These are phyloP conservation scores for Amaranthus tricolor DNA, from an alignment of 179 eudicot genomes.

Conservation along the genomic window DNA sequence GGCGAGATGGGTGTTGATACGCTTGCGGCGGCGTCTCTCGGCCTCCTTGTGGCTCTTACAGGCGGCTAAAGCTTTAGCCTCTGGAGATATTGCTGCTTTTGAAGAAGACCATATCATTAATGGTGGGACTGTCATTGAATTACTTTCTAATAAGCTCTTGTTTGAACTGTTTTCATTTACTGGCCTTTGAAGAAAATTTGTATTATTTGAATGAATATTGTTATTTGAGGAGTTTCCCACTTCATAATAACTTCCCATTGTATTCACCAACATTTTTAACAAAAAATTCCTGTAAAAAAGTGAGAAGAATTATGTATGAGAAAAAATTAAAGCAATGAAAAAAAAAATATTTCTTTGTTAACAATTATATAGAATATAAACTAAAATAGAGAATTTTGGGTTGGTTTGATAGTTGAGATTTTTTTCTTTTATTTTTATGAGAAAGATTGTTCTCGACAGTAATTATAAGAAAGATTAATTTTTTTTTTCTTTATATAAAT, in stretches of 20 bases:
- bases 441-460: too few relatives aligned
- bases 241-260: conserved; percentile 29
- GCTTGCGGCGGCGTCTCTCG: conserved; percentile 70
- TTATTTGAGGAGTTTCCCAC: conserved; percentile 19
- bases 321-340: background rate
- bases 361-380: background rate
- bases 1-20: conserved; percentile 77
- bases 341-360: too few relatives aligned
- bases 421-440: too few relatives aligned
- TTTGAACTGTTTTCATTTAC: background rate
- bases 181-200: conserved; percentile 1
- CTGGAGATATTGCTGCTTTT: conserved; percentile 29
- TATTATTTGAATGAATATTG: conserved; percentile 12
- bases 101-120: conserved; percentile 20
- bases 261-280: conserved; percentile 26
- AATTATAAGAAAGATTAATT: too few relatives aligned
- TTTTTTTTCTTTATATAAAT: too few relatives aligned
- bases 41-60: conserved; percentile 85
- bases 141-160: background rate
- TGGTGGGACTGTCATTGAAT: conserved; percentile 6
- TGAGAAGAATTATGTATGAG: background rate
- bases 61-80: conserved; percentile 58
- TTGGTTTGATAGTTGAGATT: too few relatives aligned
- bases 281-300: background rate
- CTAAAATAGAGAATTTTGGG: too few relatives aligned